These are phyloP conservation scores for Vanrija pseudolonga DNA, from an alignment of 1,284 basidiomycete species.

Conservation along the genomic window DNA sequence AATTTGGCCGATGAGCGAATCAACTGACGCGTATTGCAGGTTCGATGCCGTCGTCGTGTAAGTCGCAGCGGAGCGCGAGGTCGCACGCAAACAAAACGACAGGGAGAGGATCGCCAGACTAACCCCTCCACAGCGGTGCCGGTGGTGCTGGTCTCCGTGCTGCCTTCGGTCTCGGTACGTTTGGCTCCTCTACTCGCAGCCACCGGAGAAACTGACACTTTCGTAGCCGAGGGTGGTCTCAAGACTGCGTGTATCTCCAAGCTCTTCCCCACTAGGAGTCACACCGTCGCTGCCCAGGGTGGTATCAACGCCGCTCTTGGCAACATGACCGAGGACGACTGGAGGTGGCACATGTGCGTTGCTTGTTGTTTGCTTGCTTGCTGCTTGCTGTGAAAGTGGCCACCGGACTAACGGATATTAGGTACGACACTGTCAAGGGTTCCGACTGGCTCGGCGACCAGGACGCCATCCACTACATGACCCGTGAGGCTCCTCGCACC, in stretches of 20 bases:
- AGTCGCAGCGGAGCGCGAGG: constrained; percentile 43
- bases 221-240: constrained; percentile 86
- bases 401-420: constrained; percentile 2
- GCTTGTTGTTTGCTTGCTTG: constrained; percentile 39
- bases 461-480: constrained; percentile 99
- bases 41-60: constrained; percentile 96
- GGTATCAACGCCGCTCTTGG: constrained; percentile 99
- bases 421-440: constrained; percentile 91
- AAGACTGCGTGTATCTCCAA: constrained; percentile 99
- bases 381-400: too few relatives aligned
- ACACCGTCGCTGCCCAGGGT: constrained; percentile 98
- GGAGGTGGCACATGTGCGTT: constrained; percentile 92
- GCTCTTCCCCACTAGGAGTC: constrained; percentile 98
- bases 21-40: constrained; percentile 50
- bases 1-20: background rate
- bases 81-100: background rate
- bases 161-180: constrained; percentile 78
- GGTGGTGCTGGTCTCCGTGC: constrained; percentile 98
- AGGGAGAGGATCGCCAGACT: background rate
- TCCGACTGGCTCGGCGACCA: constrained; percentile 99
- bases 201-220: background rate
- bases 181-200: background rate
- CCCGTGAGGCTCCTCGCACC: constrained; percentile 86
- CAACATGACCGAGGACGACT: constrained; percentile 99
- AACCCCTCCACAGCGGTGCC: constrained; percentile 65